phyloP scores from a whole-genome alignment of 2,329 filamentous ascomycete species.

The Hymenoscyphus albidus region DNA sequence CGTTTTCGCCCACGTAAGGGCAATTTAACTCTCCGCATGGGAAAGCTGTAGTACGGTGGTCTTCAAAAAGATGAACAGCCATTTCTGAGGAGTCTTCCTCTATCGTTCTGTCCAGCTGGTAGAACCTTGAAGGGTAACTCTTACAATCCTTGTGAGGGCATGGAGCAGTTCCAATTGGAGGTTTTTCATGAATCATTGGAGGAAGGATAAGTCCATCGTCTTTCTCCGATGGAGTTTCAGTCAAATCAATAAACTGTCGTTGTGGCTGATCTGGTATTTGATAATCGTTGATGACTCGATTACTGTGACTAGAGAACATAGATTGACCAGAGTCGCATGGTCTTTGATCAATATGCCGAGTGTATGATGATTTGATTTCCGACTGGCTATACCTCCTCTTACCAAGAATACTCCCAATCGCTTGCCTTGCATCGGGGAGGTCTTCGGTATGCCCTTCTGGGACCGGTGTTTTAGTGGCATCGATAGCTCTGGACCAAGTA shows the following conservation, averaged over 20 bases:
- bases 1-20: slow-evolving; percentile 23
- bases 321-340: slow-evolving; percentile 7
- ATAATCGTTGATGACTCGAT: not conserved
- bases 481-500: slow-evolving; percentile 32
- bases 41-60: slow-evolving; percentile 29
- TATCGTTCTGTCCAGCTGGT: slow-evolving; percentile 22
- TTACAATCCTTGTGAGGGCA: slow-evolving; percentile 30
- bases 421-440: slow-evolving; percentile 22
- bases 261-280: not conserved
- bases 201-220: not conserved
- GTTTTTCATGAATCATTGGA: not conserved
- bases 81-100: slow-evolving; percentile 29
- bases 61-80: slow-evolving; percentile 26
- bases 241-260: not conserved
- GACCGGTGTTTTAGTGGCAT: slow-evolving; percentile 26
- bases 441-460: not conserved
- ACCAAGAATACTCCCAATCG: not conserved
- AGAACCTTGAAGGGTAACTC: slow-evolving; percentile 14
- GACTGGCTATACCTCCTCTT: not conserved
- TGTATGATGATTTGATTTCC: not conserved
- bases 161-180: slow-evolving; percentile 12
- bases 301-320: not conserved
- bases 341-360: not conserved
- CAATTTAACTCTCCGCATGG: slow-evolving; percentile 30
- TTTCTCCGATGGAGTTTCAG: not conserved